Evolutionary conservation across 495 filamentous ascomycete species (phyloP).

Genomic region (Polyplosphaeria fusca): DNA sequence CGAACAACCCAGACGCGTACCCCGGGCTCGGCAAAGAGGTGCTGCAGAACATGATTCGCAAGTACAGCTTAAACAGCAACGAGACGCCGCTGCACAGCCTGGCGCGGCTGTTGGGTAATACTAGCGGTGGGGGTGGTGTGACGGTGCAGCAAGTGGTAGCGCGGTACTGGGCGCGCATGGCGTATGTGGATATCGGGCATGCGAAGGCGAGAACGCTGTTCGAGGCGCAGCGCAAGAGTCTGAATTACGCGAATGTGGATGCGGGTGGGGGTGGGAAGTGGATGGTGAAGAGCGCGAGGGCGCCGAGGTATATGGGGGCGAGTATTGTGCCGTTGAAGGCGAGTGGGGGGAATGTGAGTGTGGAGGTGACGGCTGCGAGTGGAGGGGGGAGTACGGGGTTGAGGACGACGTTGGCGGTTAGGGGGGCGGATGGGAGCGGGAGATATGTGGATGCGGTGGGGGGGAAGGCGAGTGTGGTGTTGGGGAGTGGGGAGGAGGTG

Average conservation of each 20-base stretch:
- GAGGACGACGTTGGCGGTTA: slow-evolving; percentile 41
- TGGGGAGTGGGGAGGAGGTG: slow-evolving; percentile 42
- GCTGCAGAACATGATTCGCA: slow-evolving; percentile 43
- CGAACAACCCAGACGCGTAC: slow-evolving; percentile 46
- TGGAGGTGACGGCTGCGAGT: slow-evolving; percentile 37
- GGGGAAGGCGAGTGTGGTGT: slow-evolving; percentile 14
- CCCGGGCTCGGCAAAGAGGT: slow-evolving; percentile 41
- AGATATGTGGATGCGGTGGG: slow-evolving; percentile 22
- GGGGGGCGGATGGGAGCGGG: slow-evolving; percentile 4
- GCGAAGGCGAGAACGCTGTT: slow-evolving; percentile 41
- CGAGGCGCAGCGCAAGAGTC: slow-evolving; percentile 32
- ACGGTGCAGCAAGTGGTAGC: slow-evolving; percentile 44
- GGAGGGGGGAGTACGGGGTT: slow-evolving; percentile 37
- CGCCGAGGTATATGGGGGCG: slow-evolving; percentile 48
- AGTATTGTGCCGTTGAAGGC: slow-evolving; percentile 47
- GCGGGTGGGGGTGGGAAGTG: slow-evolving; percentile 40
- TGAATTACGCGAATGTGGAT: slow-evolving; percentile 47
- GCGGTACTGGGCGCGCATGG: slow-evolving; percentile 50
- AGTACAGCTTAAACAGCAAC: slow-evolving; percentile 46
- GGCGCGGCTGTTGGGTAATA: slow-evolving; percentile 35
- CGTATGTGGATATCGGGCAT: slow-evolving; percentile 47
- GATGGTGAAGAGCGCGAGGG: slow-evolving; percentile 43
- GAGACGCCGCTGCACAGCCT: slow-evolving; percentile 47
- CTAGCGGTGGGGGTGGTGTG: slow-evolving; percentile 1
- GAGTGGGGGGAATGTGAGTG: slow-evolving; percentile 34